phyloP scores from a whole-genome alignment of 2,329 filamentous ascomycete genomes.

The Fusarium fracticaudum region DNA sequence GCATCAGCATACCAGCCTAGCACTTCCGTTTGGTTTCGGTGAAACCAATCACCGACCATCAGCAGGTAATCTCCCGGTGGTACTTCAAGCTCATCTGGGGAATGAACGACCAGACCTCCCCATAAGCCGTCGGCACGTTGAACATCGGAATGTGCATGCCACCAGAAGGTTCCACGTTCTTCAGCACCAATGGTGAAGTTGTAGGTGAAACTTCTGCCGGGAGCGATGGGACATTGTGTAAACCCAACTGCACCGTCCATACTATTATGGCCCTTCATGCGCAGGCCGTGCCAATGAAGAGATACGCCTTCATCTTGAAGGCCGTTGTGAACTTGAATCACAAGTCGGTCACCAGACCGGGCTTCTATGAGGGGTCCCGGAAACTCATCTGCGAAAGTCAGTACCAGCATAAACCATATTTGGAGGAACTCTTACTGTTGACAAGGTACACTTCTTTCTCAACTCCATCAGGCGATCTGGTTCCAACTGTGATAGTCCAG shows the following conservation, averaged over 20 bases:
- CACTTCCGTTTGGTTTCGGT: not conserved
- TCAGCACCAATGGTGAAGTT: not conserved
- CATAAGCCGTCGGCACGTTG: not conserved
- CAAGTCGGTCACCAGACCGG: not conserved
- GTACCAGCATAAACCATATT: fast-evolving
- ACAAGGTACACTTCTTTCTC: not conserved
- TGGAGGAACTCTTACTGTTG: not conserved
- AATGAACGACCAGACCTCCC: not conserved
- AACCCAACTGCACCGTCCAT: slow-evolving; percentile 12
- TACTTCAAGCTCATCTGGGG: fast-evolving
- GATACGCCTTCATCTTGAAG: not conserved
- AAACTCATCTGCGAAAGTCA: not conserved
- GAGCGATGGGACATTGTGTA: not conserved
- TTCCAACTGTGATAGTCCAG: not conserved
- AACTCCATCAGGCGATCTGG: slow-evolving; percentile 1
- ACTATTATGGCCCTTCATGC: not conserved
- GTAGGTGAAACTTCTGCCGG: not conserved
- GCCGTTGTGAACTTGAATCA: not conserved
- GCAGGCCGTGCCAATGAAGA: slow-evolving; percentile 2
- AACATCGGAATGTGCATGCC: slow-evolving; percentile 2
- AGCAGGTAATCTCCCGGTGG: not conserved
- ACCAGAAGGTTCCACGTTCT: slow-evolving; percentile 3
- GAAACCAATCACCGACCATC: slow-evolving; percentile 2
- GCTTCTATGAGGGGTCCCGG: not conserved
- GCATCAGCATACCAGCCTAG: slow-evolving; percentile 5